Base-by-base conservation (phyloP, 768 basidiomycete species). In the Hericium alpestre region DNA sequence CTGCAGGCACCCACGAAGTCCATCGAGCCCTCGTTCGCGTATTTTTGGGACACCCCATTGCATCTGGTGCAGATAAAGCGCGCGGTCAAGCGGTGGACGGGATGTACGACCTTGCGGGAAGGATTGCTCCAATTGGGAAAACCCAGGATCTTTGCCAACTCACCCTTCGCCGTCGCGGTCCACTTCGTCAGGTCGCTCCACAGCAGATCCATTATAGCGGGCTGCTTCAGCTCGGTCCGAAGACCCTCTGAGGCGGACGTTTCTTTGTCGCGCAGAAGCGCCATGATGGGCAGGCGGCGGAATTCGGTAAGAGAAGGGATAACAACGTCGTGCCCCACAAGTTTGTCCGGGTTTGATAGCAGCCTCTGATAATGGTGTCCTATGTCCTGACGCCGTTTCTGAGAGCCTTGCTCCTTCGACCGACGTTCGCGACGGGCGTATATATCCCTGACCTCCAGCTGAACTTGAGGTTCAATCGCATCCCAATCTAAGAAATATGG, bases 21-120 rank as follows among this genome's bases (percentile, higher is more conserved):
- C 53, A 88, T 67, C 62, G 80, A 79, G 27, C 61, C 71, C 41
- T 77, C 74, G 22, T 67, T 69, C 37, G 63, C 66, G 60, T 75
- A 72, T 40, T 64, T 65, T 38, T 56, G 62, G 4, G 65, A 66
- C 1, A 75, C 67, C 9, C 66, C 70, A 12, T 72, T 61, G 63
- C 87, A 90, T 40, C 63, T 61, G 55, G 67, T 74, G 65, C 87
- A 90, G 25, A 69, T 65, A 67, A 85, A 88, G 22, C 80, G 69
- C 0, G 83, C 82, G 4, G 79, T 80, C 13, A 83, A 56, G 46
- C 84, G 73, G 51, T 84, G 76, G 16, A 78, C 76, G 0, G 84
- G 84, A 64, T 81, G 80, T 9, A 85, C 54, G 40, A 68, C 65
- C 15, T 66, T 74, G 53, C 65, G 72, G 62, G 74, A 79, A 18